Base-by-base conservation (phyloP, 768 basidiomycete species). In the Boletus reticuloceps region DNA sequence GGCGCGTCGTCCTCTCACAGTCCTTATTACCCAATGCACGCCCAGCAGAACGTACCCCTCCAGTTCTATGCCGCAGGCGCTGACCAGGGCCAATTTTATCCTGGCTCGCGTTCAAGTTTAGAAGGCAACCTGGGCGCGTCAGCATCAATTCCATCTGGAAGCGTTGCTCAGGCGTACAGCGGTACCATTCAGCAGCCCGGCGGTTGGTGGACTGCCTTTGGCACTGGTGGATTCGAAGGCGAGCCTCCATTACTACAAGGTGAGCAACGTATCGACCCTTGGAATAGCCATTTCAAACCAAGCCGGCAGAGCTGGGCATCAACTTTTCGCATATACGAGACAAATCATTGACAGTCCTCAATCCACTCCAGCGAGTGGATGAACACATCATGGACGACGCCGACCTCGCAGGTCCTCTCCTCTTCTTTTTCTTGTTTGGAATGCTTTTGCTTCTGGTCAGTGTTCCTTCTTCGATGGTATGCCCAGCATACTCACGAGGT, bases 311-410 rank as follows among this genome's bases (percentile, higher is more conserved):
- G 70, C 85, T 99, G 36, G 97, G 97, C 39, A 95, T 99, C 70
- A 98, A 99, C 75, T 97, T 98, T 62, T 84, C 86, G 36, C 97
- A 99, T 69, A 98, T 99, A 73, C 83, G 89, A 36, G 86, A 83
- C 53, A 99, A 98, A 77, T 91, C 94, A 22, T 73, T 95, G 73
- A 94, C 97, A 0, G 97, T 98, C 9, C 83, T 99, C 48, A 98
- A 99, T 66, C 97, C 97, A 5, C 75, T 98, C 20, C 81, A 83
- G 54, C 78, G 78, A 47, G 83, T 95, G 32, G 88, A 97, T 58
- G 91, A 89, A 58, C 88, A 82, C 54, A 98, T 99, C 56, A 99
- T 99, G 97, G 97, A 99, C 72, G 97, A 99, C 64, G 95, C 96
- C 20, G 97, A 99, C 74, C 80, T 99, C 31, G 94, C 96, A 10